phyloP scores from a whole-genome alignment of 768 basidiomycete species.

The Obba rivulosa region DNA sequence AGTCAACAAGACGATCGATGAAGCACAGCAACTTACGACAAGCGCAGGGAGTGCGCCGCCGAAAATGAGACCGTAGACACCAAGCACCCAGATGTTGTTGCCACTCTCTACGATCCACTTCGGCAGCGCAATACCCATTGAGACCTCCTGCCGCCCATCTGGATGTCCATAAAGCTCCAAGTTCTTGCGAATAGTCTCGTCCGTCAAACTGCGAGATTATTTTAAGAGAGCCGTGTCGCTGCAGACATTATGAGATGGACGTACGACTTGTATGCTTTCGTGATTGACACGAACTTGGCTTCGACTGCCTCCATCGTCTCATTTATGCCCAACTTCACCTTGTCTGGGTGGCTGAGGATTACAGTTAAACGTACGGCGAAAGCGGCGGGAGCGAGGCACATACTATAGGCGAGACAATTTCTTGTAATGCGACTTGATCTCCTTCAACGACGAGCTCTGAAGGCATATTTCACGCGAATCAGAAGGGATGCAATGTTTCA shows the following conservation, averaged over 20 bases:
- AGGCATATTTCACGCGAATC: neutral
- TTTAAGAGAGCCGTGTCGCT: neutral
- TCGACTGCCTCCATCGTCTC: constrained; percentile 84
- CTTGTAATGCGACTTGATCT: constrained; percentile 95
- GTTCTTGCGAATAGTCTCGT: constrained; percentile 89
- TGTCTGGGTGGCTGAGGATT: constrained; percentile 83
- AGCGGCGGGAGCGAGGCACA: constrained; percentile 12
- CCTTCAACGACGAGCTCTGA: constrained; percentile 72
- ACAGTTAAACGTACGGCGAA: neutral
- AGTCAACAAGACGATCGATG: neutral
- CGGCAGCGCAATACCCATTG: constrained; percentile 93
- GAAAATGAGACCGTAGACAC: constrained; percentile 80
- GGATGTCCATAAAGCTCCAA: constrained; percentile 88
- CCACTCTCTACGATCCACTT: constrained; percentile 89
- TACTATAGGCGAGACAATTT: constrained; percentile 86
- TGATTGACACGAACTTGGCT: constrained; percentile 83
- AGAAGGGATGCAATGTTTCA: neutral
- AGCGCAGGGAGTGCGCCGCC: constrained; percentile 81
- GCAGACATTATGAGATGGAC: constrained; percentile 20
- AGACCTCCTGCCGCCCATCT: constrained; percentile 91
- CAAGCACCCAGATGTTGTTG: constrained; percentile 90
- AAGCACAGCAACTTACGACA: constrained; percentile 49
- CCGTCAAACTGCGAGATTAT: constrained; percentile 59
- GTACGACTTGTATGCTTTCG: constrained; percentile 96
- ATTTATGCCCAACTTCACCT: constrained; percentile 78